Evolutionary conservation across 306 rosid genomes (phyloP), one percentile per base, ranked within the genome.

Genomic region (Morella rubra): DNA sequence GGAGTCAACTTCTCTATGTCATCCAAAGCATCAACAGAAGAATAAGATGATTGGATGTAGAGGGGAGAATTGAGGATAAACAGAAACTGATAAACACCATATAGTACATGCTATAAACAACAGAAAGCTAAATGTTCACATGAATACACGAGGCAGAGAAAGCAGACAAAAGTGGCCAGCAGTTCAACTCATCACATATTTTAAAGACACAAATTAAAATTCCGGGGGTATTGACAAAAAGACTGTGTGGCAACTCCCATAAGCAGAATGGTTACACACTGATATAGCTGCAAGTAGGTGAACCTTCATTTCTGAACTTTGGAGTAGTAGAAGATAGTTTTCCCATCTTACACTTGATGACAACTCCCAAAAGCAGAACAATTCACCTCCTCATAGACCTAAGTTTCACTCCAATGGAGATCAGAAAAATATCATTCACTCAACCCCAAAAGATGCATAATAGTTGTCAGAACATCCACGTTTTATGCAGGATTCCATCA

Each of bases 1-100:
- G 98, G 98, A 77, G 88, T 85, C 93, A 94, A 54, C 84, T 90
- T 94, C 71, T 83, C 98, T 94, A 70, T 32, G 65, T 78, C 74
- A 77, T 61, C 50, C 52, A 83, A 74, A 16, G 19, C 73, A 78
- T 40, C 69, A 69, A 8, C 49, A 47, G 11, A 73, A 74, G 54
- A 68, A 62, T 59, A 47, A 71, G n/a, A 80, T 49, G 72, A 70
- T 75, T 41, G 82, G 62, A 69, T 47, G 62, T 19, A 56, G 68
- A 83, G 53, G 75, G 66, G 9, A 72, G 22, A 27, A 51, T 6
- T 47, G 5, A 50, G 65, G 75, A 19, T n/a, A 16, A 71, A 52
- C 41, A 18, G 8, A 52, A 14, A n/a, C 8, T 52, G 58, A 71
- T 41, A 24, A 65, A 72, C 60, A 80, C 44, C 7, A 37, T 69